Evolutionary conservation across 116 monocot genomes (phyloP).

Genomic region (Dioscorea cayenensis): DNA sequence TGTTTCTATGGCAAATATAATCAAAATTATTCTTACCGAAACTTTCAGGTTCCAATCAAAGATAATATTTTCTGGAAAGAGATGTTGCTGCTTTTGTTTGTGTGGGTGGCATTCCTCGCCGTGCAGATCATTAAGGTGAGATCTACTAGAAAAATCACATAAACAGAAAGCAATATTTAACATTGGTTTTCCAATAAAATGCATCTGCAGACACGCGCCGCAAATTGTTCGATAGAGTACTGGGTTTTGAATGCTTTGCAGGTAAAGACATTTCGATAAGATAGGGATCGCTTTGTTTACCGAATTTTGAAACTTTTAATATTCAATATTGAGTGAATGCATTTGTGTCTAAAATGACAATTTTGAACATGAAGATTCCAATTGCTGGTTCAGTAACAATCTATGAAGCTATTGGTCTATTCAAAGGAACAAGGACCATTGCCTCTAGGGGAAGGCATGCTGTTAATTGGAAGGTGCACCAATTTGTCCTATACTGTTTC

Average conservation of each 20-base stretch:
- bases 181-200: neutral
- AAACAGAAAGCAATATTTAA: no score
- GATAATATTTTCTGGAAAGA: constrained; percentile 44
- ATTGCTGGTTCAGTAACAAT: constrained; percentile 41
- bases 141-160: neutral
- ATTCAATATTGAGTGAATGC: no score
- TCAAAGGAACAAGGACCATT: constrained; percentile 38
- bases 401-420: constrained; percentile 35
- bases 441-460: constrained; percentile 38
- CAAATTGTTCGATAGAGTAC: constrained; percentile 35
- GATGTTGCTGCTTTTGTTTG: constrained; percentile 32
- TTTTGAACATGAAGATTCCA: constrained; percentile 32
- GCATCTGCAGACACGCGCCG: constrained; percentile 29
- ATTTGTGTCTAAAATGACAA: neutral
- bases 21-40: neutral
- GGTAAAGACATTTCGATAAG: constrained; percentile 10
- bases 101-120: constrained; percentile 49
- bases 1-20: neutral
- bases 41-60: constrained; percentile 26
- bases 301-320: no score
- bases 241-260: constrained; percentile 50
- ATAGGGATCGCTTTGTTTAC: no score
- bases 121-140: constrained; percentile 48
- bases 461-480: constrained; percentile 32
- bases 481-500: constrained; percentile 37